Base-by-base conservation (phyloP, 306 rosid genomes). In the Herpetospermum pedunculosum region DNA sequence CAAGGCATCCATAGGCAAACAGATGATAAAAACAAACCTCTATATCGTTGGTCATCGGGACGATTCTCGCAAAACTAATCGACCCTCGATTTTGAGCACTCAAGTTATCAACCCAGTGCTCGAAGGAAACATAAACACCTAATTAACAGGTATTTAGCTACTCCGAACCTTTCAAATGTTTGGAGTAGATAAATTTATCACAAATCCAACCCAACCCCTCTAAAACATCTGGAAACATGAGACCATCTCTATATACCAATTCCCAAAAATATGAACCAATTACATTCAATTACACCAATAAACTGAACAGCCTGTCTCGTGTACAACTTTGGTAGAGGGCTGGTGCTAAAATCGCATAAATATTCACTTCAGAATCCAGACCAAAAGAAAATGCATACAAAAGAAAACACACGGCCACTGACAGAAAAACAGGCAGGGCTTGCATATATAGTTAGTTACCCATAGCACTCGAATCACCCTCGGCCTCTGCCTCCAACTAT, bases 401-500 rank as follows among this genome's bases (percentile, higher is more conserved):
- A 6, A 1, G n/a, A 38, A 37, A 64, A 11, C 32, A 64, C 32
- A 64, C n/a, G n/a, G 19, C 71, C n/a, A 25, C 71, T 19, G 49
- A 64, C 49, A 19, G 71, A 64, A 64, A 64, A 64, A 15, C 15
- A 18, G 32, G 71, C 49, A 64, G 71, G 2, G 49, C 71, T 64
- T 64, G 49, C 71, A 38, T 64, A 37, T 38, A 49, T 21, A 38
- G 71, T 64, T 64, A 38, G 71, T 54, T 54, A 29, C 25, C 25
- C 14, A 18, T 34, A 2, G 19, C 68, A 32, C 6, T 60, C 68
- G 4, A 14, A 60, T 60, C 68, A 62, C 3, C 49, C 71, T 11
- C 71, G 49, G 30, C 71, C 71, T 25, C 71, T 21, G 18, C 71
- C 71, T 64, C 71, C 71, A 64, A 64, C 71, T 64, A 64, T 2